Base-by-base conservation (phyloP, 2,329 filamentous ascomycete species). In the Fusarium sp. region DNA sequence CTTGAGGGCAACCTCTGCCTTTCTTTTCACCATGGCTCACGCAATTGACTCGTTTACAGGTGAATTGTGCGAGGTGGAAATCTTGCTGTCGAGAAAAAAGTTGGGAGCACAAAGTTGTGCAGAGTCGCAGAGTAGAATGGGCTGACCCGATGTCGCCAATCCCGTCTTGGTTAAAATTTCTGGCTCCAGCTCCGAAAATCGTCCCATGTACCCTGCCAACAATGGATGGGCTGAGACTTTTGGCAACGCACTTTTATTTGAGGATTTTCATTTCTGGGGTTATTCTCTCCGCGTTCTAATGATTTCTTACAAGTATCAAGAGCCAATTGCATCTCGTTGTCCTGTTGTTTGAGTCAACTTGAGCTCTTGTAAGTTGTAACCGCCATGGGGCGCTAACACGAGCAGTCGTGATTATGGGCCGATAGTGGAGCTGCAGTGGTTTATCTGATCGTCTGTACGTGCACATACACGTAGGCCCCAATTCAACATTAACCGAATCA, bases 1-100 rank as follows among this genome's bases (percentile, higher is more conserved):
- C 60, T 72, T 75, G 48, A 73, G 71, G 62, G 79, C 76, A 58
- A 75, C 72, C 42, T 81, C 79, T 58, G 84, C 84, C 73, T 88
- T 87, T 77, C 85, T 82, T 77, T 88, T 88, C 82, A 85, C 85
- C 21, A 14, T 63, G 47, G 15, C 45, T 55, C 25, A 35, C 49
- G 50, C 63, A 66, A 70, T 70, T 64, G 63, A 45, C 13, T 35
- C 41, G n/a, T 32, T 29, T 19, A 42, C 29, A 50, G 56, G 46
- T 14, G 4, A 31, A 41, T 45, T 54, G 27, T 37, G 38, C 31
- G 29, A 57, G 31, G 38, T 32, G 58, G 45, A 42, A 46, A 45
- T 49, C 44, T 39, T 10, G 25, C 35, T 44, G 29, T 25, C 35
- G 35, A 39, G 41, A 53, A 46, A 41, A 41, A 45, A 35, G 43